Percentiles rank a stretch among this genome's conserved stretches.
phyloP scores from a whole-genome alignment of 495 filamentous ascomycete species.

The Hypoxylon trugodes region DNA sequence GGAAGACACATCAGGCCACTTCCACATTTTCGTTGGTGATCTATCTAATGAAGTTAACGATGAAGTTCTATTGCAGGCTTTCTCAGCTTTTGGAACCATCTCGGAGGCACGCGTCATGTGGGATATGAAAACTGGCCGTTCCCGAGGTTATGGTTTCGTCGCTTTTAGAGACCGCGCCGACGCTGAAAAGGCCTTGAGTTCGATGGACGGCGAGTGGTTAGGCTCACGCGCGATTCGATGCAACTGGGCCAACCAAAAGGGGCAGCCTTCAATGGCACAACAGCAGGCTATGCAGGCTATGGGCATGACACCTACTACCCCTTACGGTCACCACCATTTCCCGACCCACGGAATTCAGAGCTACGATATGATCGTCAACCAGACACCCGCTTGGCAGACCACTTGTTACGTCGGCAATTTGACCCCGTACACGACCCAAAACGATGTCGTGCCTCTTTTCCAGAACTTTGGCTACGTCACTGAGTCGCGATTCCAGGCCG shows the following conservation, averaged over 20 bases:
- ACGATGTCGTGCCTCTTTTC: conserved; percentile 94
- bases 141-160: conserved; percentile 97
- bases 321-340: conserved; percentile 97
- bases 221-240: conserved; percentile 97
- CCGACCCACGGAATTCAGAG: conserved; percentile 95
- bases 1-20: conserved; percentile 98
- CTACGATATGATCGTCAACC: conserved; percentile 96
- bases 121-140: conserved; percentile 99
- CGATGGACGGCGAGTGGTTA: conserved; percentile 99
- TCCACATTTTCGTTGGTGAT: conserved; percentile 99
- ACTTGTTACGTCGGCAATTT: conserved; percentile 98
- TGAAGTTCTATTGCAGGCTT: conserved; percentile 92
- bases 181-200: conserved; percentile 93
- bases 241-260: conserved; percentile 99
- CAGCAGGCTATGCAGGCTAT: conserved; percentile 96
- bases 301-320: conserved; percentile 98
- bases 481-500: conserved; percentile 96
- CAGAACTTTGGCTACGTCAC: conserved; percentile 98
- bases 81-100: conserved; percentile 94
- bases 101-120: conserved; percentile 99
- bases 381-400: conserved; percentile 99
- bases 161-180: conserved; percentile 95
- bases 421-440: conserved; percentile 96
- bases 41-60: conserved; percentile 99
- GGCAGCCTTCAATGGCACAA: conserved; percentile 96